phyloP scores from a whole-genome alignment of 139 green algal species.

The Astrephomene gubernaculifera region DNA sequence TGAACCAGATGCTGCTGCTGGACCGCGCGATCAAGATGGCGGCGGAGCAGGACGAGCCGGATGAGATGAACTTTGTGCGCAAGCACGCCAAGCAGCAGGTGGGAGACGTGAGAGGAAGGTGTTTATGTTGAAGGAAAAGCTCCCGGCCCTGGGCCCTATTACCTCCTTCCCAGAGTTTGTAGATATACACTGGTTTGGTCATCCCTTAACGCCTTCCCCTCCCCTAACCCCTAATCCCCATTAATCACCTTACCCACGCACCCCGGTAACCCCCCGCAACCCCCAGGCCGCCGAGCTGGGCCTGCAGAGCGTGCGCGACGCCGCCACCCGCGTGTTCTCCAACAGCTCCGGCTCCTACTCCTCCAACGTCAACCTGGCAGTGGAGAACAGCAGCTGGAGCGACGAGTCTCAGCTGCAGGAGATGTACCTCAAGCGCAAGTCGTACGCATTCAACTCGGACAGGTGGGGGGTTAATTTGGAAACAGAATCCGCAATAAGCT shows the following conservation, averaged over 20 bases:
- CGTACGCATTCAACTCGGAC: slow-evolving; percentile 98
- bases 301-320: slow-evolving; percentile 85
- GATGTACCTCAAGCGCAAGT: slow-evolving; percentile 98
- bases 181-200: too few species aligned
- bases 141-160: too few species aligned
- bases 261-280: too few species aligned
- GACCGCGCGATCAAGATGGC: slow-evolving; percentile 97
- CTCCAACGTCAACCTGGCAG: slow-evolving; percentile 99
- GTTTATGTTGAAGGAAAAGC: too few species aligned
- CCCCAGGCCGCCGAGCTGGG: slow-evolving; percentile 92
- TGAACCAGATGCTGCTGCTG: slow-evolving; percentile 99
- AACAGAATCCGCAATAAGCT: too few species aligned
- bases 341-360: slow-evolving; percentile 97
- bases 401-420: slow-evolving; percentile 98
- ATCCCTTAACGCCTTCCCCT: too few species aligned
- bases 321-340: slow-evolving; percentile 96
- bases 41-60: slow-evolving; percentile 97
- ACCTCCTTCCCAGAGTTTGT: too few species aligned
- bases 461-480: too few species aligned
- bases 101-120: neutral
- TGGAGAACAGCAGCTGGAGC: slow-evolving; percentile 97
- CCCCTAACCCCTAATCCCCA: too few species aligned
- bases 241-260: too few species aligned
- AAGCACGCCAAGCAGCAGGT: slow-evolving; percentile 96
- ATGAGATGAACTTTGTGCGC: slow-evolving; percentile 99